Percentiles rank a stretch among this genome's conserved stretches.
Conservation (phyloP, 495 filamentous ascomycete genomes). For the Lichenothelia convexa region DNA sequence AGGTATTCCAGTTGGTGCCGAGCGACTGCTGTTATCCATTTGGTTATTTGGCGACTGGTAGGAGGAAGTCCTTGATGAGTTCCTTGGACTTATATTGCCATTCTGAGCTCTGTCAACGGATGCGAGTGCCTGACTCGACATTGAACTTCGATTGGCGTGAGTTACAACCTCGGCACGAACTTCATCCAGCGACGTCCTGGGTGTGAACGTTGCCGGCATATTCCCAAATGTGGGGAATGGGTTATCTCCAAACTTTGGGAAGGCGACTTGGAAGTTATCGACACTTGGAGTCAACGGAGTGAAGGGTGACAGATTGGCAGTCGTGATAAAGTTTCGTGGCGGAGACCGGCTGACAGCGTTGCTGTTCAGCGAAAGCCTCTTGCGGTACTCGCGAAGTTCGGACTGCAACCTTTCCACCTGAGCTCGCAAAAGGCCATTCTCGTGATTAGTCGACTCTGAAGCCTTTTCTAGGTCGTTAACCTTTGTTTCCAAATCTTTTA, state of each 20-base stretch:
- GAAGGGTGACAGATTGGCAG: too few relatives aligned
- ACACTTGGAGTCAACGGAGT: too few relatives aligned
- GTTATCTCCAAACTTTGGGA: conserved; percentile 74
- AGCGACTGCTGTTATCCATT: too few relatives aligned
- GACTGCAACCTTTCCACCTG: conserved; percentile 74
- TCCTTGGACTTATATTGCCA: neutral
- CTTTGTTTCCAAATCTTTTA: conserved; percentile 91
- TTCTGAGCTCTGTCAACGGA: neutral
- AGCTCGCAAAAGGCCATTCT: conserved; percentile 67
- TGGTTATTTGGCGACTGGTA: too few relatives aligned
- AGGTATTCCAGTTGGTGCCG: too few relatives aligned
- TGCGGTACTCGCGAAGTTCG: conserved; percentile 79
- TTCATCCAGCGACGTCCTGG: neutral
- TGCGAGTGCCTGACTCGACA: neutral
- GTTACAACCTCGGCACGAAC: neutral
- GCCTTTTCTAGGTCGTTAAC: conserved; percentile 81
- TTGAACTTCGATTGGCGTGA: conserved; percentile 6
- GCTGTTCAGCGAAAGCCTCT: conserved; percentile 48
- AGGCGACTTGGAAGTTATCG: conserved; percentile 82
- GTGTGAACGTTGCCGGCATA: conserved; percentile 6
- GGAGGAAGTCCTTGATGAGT: neutral
- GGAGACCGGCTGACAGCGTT: conserved; percentile 28
- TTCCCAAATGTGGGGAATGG: conserved; percentile 46
- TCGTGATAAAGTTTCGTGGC: too few relatives aligned
- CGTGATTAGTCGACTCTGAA: conserved; percentile 64